A percentile compares a stretch with the other conserved stretches of the same genome.
Conservation (phyloP, 2,329 filamentous ascomycete species). For the Orbilia oligospora region DNA sequence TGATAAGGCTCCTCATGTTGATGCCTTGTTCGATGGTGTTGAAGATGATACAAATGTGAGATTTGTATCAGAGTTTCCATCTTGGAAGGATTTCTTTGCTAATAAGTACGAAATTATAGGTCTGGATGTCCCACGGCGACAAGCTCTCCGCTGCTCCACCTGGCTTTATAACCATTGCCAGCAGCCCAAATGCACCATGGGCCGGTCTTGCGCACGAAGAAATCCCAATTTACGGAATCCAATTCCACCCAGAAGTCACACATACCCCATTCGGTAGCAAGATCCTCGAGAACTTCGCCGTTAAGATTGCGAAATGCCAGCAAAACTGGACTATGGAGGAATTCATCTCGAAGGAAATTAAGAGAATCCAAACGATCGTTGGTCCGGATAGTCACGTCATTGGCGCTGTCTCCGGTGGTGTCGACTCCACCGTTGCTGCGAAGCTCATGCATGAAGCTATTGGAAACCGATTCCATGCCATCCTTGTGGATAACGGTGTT, state of each 20-base stretch:
- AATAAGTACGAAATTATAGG: conserved; percentile 65
- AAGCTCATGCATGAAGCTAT: conserved; percentile 90
- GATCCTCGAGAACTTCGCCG: conserved; percentile 84
- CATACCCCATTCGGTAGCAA: conserved; percentile 79
- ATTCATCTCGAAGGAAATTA: conserved; percentile 85
- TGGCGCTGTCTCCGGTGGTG: conserved; percentile 84
- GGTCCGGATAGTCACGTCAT: conserved; percentile 86
- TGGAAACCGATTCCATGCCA: conserved; percentile 84
- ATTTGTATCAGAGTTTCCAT: not conserved
- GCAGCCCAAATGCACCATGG: conserved; percentile 81
- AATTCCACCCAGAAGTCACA: conserved; percentile 90
- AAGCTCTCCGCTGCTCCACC: conserved; percentile 83
- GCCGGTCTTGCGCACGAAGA: conserved; percentile 81
- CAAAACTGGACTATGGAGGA: conserved; percentile 88
- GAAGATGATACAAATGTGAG: conserved; percentile 75
- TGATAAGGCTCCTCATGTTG: conserved; percentile 75
- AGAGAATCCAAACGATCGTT: conserved; percentile 83
- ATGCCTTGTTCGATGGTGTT: conserved; percentile 83
- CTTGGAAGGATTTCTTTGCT: not conserved
- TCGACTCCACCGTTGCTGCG: conserved; percentile 89
- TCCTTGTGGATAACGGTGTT: conserved; percentile 87
- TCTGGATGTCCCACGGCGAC: conserved; percentile 92
- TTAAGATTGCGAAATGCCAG: conserved; percentile 82
- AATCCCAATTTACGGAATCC: conserved; percentile 74
- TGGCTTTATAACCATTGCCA: conserved; percentile 80